Base-by-base conservation (phyloP, 306 rosid genomes). In the Prunus mume region DNA sequence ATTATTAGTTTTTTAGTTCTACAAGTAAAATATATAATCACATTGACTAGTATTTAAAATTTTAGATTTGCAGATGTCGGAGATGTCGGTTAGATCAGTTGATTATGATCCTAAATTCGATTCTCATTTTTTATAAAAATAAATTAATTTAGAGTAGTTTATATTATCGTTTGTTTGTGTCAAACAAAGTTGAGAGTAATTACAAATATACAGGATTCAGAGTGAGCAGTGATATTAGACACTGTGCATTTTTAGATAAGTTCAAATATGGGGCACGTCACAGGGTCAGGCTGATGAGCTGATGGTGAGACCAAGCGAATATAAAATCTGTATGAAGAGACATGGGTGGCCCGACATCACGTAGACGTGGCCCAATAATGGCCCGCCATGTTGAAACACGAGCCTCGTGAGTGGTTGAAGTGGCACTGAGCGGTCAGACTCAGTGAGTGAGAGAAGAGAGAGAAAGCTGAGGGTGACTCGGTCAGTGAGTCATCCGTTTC, bases 351-450 rank as follows among this genome's bases (percentile, higher is more conserved):
- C 76, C 85, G 58, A 12, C 14, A 34, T 11, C 6, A 22, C 24
- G 60, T 51, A n/a, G 18, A 7, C 38, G 45, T 77, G 76, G 75
- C 62, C 76, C 82, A 73, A 41, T 49, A 6, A 12, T 73, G 76
- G 27, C 72, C 76, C 30, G 47, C 58, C 27, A 14, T 15, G 71
- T 76, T 34, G 66, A 50, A 22, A 46, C 5, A 4, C 27, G 84
- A 43, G 77, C 47, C 19, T 0, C 3, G 5, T 0, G 24, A 43
- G 68, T 65, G 43, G 73, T 79, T 58, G 50, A 52, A 78, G 41
- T 2, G 30, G 65, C 67, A 32, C 20, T 2, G 67, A 12, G 56
- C 49, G 49, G 30, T 30, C 52, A 22, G 4, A n/a, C 20, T 67
- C 45, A 9, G 43, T 7, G 43, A 38, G 43, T 6, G 43, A 38